These are phyloP conservation scores for Ophiostoma ulmi DNA, from an alignment of 2,329 filamentous ascomycete species.

Conservation along the genomic window DNA sequence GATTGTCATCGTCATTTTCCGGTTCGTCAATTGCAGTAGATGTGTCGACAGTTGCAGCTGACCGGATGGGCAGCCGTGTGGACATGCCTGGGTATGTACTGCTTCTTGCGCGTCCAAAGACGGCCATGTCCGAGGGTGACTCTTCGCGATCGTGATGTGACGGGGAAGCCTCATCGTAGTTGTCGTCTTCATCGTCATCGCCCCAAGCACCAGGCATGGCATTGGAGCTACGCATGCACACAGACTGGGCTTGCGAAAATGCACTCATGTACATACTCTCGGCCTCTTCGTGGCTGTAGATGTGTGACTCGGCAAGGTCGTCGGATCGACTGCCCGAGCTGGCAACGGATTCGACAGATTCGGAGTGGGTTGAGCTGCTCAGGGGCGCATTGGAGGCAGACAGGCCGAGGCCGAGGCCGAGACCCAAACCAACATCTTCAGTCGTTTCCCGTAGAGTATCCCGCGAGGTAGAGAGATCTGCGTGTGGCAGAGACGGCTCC, in stretches of 20 bases:
- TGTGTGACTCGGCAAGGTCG: slow-evolving; percentile 58
- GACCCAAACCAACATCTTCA: not conserved
- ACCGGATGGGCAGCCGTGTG: not conserved
- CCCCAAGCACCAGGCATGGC: slow-evolving; percentile 52
- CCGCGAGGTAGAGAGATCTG: not conserved
- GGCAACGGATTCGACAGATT: slow-evolving; percentile 25
- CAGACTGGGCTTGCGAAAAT: slow-evolving; percentile 47
- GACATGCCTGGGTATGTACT: slow-evolving; percentile 3
- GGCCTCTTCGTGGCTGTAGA: slow-evolving; percentile 75
- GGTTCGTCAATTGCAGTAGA: not conserved
- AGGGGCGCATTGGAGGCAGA: not conserved
- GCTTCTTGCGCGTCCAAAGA: slow-evolving; percentile 1
- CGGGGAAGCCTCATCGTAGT: not conserved
- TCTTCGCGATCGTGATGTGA: slow-evolving; percentile 6
- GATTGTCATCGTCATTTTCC: not conserved
- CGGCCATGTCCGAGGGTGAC: not conserved
- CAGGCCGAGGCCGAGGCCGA: slow-evolving; percentile 17
- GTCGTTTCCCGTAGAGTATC: not conserved
- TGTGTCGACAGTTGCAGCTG: not conserved
- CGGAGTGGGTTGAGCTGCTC: slow-evolving; percentile 29
- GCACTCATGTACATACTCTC: slow-evolving; percentile 85
- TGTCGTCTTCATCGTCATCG: slow-evolving; percentile 29
- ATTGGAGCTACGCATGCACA: slow-evolving; percentile 29
- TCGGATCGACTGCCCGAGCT: slow-evolving; percentile 34
- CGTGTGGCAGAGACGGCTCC: slow-evolving; percentile 34